These are phyloP conservation scores for Ceratocystiopsis brevicomis DNA, from an alignment of 2,329 filamentous ascomycete genomes.

Conservation along the genomic window DNA sequence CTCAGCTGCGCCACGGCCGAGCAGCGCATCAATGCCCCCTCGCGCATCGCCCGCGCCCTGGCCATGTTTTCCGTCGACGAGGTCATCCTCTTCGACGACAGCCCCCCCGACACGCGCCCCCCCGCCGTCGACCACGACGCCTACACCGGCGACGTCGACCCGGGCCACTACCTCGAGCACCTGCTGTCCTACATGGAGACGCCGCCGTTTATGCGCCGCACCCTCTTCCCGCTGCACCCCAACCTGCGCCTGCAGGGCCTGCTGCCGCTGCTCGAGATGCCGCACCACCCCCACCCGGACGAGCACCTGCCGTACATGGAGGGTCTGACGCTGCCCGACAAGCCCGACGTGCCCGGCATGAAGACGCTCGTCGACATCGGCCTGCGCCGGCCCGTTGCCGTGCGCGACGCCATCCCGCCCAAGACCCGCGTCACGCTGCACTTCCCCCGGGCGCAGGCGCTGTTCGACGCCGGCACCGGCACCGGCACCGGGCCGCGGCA, in stretches of 20 bases:
- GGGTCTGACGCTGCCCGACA: conserved; percentile 42
- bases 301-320: conserved; percentile 70
- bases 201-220: conserved; percentile 60
- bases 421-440: conserved; percentile 58
- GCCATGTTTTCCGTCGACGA: conserved; percentile 76
- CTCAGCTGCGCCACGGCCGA: conserved; percentile 51
- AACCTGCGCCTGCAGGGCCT: conserved; percentile 57
- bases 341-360: conserved; percentile 12
- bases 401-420: conserved; percentile 43
- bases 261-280: conserved; percentile 64
- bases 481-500: too few species aligned
- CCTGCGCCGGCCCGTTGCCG: conserved; percentile 32
- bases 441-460: conserved; percentile 24
- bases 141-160: conserved; percentile 54
- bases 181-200: conserved; percentile 68
- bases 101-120: conserved; percentile 26
- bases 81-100: conserved; percentile 64
- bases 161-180: conserved; percentile 62
- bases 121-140: conserved; percentile 28
- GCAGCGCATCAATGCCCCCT: conserved; percentile 53
- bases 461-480: too few species aligned
- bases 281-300: conserved; percentile 57
- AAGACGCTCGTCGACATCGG: conserved; percentile 38
- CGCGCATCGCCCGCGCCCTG: conserved; percentile 60
- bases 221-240: conserved; percentile 59